These are phyloP conservation scores for Pseudopyricularia cyperi DNA, from an alignment of 2,329 filamentous ascomycete species.

Conservation along the genomic window DNA sequence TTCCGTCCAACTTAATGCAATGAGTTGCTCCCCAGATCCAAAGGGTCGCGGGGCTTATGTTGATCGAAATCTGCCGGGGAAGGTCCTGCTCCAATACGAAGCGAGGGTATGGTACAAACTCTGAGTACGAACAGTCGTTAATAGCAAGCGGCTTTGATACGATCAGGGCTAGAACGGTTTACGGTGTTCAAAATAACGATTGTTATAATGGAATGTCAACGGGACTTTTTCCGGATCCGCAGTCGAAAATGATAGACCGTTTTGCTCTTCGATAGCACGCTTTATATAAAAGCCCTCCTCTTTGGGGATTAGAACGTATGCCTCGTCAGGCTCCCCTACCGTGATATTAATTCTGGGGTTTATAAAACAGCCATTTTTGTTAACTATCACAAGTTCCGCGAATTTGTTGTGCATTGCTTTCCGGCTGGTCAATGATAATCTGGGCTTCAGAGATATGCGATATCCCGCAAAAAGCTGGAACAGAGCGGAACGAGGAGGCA, in stretches of 20 bases:
- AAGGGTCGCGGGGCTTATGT: neutral
- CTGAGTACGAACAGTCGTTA: neutral
- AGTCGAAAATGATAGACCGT: neutral
- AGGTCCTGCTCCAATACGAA: neutral
- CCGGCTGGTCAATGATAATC: neutral
- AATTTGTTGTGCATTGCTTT: neutral
- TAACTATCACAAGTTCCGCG: neutral
- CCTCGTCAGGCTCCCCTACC: neutral
- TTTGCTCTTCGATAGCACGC: neutral
- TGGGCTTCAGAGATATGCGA: neutral
- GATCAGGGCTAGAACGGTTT: neutral
- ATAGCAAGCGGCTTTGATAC: neutral
- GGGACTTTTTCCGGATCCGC: neutral
- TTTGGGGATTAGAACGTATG: neutral
- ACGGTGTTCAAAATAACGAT: neutral
- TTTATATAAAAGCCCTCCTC: neutral
- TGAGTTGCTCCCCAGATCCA: neutral
- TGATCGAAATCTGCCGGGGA: neutral
- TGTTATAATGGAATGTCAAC: neutral
- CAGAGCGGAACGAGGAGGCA: neutral
- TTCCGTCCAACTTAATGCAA: neutral
- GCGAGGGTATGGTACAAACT: neutral
- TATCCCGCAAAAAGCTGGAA: neutral
- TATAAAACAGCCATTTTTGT: neutral
- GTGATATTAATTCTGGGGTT: neutral